phyloP scores from a whole-genome alignment of 1,284 basidiomycete genomes.

The Porphyrellus sp. region DNA sequence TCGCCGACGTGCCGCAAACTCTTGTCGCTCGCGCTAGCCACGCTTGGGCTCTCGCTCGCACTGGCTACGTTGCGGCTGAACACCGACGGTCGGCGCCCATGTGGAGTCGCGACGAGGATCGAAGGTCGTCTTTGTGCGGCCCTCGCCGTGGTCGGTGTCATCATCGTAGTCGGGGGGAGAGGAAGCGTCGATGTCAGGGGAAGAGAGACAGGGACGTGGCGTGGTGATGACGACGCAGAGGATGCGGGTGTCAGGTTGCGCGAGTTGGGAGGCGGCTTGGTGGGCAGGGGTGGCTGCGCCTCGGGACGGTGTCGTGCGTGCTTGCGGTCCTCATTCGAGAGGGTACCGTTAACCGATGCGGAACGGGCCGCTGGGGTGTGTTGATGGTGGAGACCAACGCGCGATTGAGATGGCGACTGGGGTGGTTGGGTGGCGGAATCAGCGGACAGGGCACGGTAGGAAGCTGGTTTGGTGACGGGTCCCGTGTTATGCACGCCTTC shows the following conservation, averaged over 20 bases:
- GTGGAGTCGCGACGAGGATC: slow-evolving; percentile 28
- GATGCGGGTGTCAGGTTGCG: slow-evolving; percentile 51
- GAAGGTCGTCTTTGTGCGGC: slow-evolving; percentile 26
- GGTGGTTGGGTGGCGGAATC: slow-evolving; percentile 23
- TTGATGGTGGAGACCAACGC: slow-evolving; percentile 8
- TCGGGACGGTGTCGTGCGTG: slow-evolving; percentile 22
- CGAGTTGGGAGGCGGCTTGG: slow-evolving; percentile 33
- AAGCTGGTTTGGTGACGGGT: slow-evolving; percentile 21
- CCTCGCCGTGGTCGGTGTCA: slow-evolving; percentile 32
- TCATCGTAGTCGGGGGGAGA: slow-evolving; percentile 37
- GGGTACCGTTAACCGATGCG: slow-evolving; percentile 11
- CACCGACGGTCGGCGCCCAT: slow-evolving; percentile 38
- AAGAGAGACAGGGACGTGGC: slow-evolving; percentile 40
- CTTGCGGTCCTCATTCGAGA: slow-evolving; percentile 26
- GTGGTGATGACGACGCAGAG: slow-evolving; percentile 60
- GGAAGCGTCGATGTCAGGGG: slow-evolving; percentile 42
- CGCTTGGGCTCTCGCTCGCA: slow-evolving; percentile 29
- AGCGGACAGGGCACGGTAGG: slow-evolving; percentile 26
- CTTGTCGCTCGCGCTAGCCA: slow-evolving; percentile 37
- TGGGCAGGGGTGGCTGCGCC: slow-evolving; percentile 12
- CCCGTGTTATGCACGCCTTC: slow-evolving; percentile 14
- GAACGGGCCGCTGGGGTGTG: slow-evolving; percentile 16
- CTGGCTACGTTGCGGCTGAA: slow-evolving; percentile 29
- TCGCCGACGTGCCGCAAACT: slow-evolving; percentile 66
- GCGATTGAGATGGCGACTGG: slow-evolving; percentile 29